A percentile compares a stretch with the other conserved stretches of the same genome.
Evolutionary conservation across 345 rosid species (phyloP).

Genomic region (Gossypium ekmanianum): DNA sequence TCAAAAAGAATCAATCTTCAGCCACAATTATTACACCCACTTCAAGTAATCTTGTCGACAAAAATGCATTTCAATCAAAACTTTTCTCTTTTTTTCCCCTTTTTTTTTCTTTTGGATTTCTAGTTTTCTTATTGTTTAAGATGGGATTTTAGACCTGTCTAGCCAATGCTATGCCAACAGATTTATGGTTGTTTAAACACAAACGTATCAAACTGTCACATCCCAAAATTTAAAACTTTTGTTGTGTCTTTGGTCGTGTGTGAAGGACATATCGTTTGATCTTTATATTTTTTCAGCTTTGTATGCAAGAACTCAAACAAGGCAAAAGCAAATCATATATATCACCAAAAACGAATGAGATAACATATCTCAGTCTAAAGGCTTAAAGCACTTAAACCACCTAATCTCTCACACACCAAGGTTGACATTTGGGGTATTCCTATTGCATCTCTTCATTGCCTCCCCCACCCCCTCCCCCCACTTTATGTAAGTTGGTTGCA

Average conservation of each 20-base stretch:
- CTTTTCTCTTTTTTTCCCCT: background rate
- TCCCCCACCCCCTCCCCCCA: background rate
- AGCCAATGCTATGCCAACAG: slow-evolving; percentile 18
- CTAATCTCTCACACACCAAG: background rate
- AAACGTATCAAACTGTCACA: background rate
- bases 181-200: slow-evolving; percentile 10
- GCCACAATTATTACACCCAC: slow-evolving; percentile 37
- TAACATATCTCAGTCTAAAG: background rate
- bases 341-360: slow-evolving; percentile 3
- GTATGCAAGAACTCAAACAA: slow-evolving; percentile 26
- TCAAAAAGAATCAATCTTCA: slow-evolving; percentile 21
- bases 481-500: slow-evolving; percentile 11
- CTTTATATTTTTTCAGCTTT: background rate
- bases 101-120: background rate
- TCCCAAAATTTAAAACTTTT: background rate
- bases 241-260: slow-evolving; percentile 7
- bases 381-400: slow-evolving; percentile 8
- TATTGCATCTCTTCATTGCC: background rate
- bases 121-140: background rate
- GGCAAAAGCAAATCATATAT: background rate
- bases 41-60: slow-evolving; percentile 19
- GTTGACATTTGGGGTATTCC: slow-evolving; percentile 11
- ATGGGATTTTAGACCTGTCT: slow-evolving; percentile 37
- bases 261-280: background rate
- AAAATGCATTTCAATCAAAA: slow-evolving; percentile 23